Percentiles rank a stretch among this genome's conserved stretches.
phyloP scores from a whole-genome alignment of 257 asterid genomes.

The Jacaranda copaia region DNA sequence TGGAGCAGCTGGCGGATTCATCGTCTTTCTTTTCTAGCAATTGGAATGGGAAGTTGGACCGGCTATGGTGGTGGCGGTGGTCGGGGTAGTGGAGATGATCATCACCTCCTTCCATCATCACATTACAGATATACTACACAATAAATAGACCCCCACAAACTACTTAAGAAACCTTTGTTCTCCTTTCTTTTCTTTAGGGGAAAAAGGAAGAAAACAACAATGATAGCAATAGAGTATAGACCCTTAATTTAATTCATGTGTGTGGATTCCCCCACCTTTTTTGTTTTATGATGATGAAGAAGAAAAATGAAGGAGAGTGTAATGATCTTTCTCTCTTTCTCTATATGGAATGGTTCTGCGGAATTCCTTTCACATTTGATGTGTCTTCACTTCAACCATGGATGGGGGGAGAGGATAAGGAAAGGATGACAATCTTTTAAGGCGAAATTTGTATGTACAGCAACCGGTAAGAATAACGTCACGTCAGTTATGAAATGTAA shows the following conservation, averaged over 20 bases:
- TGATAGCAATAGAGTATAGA: neutral
- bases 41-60: slow-evolving; percentile 70
- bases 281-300: slow-evolving; percentile 25
- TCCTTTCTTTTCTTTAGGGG: neutral
- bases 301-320: neutral
- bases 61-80: slow-evolving; percentile 42
- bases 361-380: slow-evolving; percentile 34
- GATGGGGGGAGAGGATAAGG: slow-evolving; percentile 42
- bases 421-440: slow-evolving; percentile 48
- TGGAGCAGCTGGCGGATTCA: slow-evolving; percentile 37
- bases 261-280: neutral
- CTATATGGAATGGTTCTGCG: slow-evolving; percentile 35
- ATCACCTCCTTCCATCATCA: slow-evolving; percentile 77
- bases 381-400: slow-evolving; percentile 26
- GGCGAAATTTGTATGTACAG: neutral
- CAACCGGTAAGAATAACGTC: too few relatives aligned
- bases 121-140: slow-evolving; percentile 37
- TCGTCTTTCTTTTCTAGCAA: slow-evolving; percentile 68
- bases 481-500: too few relatives aligned
- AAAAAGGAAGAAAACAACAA: neutral
- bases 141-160: slow-evolving; percentile 27
- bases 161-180: neutral
- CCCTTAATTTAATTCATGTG: slow-evolving; percentile 21
- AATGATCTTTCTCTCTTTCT: neutral
- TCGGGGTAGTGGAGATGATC: slow-evolving; percentile 59